Percentiles rank a stretch among this genome's conserved stretches.
These are phyloP conservation scores for Fraxinus sp. DNA, from an alignment of 305 asterid species.

Conservation along the genomic window DNA sequence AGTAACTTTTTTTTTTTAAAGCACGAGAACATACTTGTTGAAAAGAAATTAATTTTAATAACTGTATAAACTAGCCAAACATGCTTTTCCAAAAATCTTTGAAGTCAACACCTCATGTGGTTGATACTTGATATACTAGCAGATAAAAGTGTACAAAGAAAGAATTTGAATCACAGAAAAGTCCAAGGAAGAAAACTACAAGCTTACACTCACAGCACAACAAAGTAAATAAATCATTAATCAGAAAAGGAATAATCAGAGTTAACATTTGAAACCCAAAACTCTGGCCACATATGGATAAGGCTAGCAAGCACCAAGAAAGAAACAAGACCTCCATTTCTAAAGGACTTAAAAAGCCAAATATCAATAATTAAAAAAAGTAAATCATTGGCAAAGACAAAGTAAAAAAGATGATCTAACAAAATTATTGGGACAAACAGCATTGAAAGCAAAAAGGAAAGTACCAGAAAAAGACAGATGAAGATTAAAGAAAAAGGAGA, in stretches of 20 bases:
- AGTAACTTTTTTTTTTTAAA: neutral
- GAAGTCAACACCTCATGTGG: slow-evolving; percentile 34
- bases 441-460: neutral
- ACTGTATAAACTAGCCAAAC: neutral
- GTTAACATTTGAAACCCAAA: slow-evolving; percentile 20
- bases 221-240: slow-evolving; percentile 10
- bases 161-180: slow-evolving; percentile 38
- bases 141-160: slow-evolving; percentile 23
- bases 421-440: neutral
- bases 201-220: neutral
- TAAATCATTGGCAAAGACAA: neutral
- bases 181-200: slow-evolving; percentile 48
- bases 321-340: slow-evolving; percentile 21
- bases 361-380: neutral
- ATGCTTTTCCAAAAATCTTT: slow-evolving; percentile 27
- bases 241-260: slow-evolving; percentile 37
- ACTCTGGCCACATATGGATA: slow-evolving; percentile 44
- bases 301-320: slow-evolving; percentile 31
- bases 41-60: neutral
- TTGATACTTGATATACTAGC: slow-evolving; percentile 23
- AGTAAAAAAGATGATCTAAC: neutral
- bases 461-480: neutral
- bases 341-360: neutral
- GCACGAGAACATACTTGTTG: neutral
- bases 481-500: neutral